These are phyloP conservation scores for Didymella lethalis DNA, from an alignment of 2,329 filamentous ascomycete species.

Conservation along the genomic window DNA sequence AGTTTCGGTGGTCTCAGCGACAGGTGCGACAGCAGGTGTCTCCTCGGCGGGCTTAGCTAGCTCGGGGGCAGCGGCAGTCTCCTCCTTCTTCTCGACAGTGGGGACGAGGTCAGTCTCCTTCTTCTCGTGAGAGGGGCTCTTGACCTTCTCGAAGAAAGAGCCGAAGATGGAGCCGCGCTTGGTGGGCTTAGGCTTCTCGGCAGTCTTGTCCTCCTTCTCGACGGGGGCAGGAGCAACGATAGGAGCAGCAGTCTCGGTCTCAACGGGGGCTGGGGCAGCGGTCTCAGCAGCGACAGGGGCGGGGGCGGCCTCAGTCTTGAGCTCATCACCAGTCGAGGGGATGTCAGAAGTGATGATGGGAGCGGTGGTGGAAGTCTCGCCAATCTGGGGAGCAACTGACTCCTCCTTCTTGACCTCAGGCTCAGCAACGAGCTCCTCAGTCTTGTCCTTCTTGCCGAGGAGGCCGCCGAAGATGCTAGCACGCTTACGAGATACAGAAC, in stretches of 20 bases:
- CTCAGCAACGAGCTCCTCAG: conserved; percentile 48
- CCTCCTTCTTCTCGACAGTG: conserved; percentile 47
- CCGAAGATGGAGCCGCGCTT: conserved; percentile 90
- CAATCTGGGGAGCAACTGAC: conserved; percentile 40
- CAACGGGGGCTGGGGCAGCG: conserved; percentile 33
- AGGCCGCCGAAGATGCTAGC: conserved; percentile 65
- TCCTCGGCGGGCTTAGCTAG: conserved; percentile 46
- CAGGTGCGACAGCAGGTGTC: conserved; percentile 52
- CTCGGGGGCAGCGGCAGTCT: conserved; percentile 52
- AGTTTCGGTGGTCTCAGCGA: conserved; percentile 32
- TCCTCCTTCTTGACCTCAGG: conserved; percentile 55
- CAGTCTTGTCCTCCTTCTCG: conserved; percentile 50
- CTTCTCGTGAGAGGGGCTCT: conserved; percentile 66
- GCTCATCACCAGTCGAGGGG: conserved; percentile 37
- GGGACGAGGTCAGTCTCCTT: conserved; percentile 71
- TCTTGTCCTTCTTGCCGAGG: conserved; percentile 67
- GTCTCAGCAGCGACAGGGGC: conserved; percentile 52
- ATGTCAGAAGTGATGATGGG: conserved; percentile 46
- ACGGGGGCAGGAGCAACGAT: conserved; percentile 23
- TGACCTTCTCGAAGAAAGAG: conserved; percentile 70
- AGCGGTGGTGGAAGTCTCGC: conserved; percentile 45
- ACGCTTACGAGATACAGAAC: conserved; percentile 67
- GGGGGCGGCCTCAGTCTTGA: conserved; percentile 57
- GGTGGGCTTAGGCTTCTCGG: conserved; percentile 65
- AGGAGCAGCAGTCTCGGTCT: conserved; percentile 51